Base-by-base conservation (phyloP, 306 rosid species). In the Quercus glauca region DNA sequence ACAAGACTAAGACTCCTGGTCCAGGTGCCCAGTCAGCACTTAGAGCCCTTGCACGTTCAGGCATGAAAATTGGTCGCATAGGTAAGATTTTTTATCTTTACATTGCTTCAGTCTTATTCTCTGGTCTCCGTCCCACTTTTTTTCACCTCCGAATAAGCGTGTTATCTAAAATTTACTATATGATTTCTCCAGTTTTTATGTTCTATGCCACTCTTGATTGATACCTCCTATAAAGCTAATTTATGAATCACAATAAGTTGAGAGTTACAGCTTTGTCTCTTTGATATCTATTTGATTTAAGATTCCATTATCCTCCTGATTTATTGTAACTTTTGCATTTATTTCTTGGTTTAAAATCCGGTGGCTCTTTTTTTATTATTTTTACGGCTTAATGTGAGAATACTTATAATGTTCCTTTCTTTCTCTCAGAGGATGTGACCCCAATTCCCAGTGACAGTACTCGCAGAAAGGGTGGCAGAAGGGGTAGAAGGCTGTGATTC, bases 11-110 rank as follows among this genome's bases (percentile, higher is more conserved):
- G 69, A 80, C 91, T 57, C 91, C 87, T 61, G 91, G 89, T 41
- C 89, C 89, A 23, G 91, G 89, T 9, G 89, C 89, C 52, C 91
- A 88, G 63, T 85, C 91, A 0, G 91, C 89, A 6, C 85, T 88
- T 19, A 75, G 91, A 57, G 91, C 91, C 53, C 91, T 88, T 75
- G 91, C 91, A 67, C 91, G 91, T 58, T 85, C 87, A 9, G 91
- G 91, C 65, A 85, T 85, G 91, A 85, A 84, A 87, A 71, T 87
- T 75, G 91, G 91, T 21, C 89, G 91, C 33, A 88, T 83, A 75
- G 91, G 91, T 88, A 78, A 65, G 26, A 1, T 8, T 73, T 19
- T 20, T 58, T 12, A 0, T 58, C 12, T 21, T 19, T 58, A 58
- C 21, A 58, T 58, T 58, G 28, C 13, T 59, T 59, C 5, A 10